These are phyloP conservation scores for Sarcodon aspratus DNA, from an alignment of 768 basidiomycete genomes.

Conservation along the genomic window DNA sequence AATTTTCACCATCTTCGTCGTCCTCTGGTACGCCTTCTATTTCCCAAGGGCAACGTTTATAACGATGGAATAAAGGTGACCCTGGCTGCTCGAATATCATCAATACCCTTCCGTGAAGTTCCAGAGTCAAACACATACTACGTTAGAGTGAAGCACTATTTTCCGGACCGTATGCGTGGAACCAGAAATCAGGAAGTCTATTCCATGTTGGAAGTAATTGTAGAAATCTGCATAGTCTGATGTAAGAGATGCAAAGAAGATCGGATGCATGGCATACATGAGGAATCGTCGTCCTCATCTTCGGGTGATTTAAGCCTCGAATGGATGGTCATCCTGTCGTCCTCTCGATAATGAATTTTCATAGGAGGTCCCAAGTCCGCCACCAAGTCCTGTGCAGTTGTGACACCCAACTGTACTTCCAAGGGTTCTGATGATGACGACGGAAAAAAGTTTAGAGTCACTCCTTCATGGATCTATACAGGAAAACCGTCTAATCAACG, in stretches of 20 bases:
- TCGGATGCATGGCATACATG: conserved; percentile 26
- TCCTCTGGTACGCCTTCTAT: conserved; percentile 73
- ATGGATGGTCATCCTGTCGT: conserved; percentile 81
- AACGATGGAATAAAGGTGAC: conserved; percentile 79
- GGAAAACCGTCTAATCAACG: conserved; percentile 1
- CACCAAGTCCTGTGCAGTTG: conserved; percentile 73
- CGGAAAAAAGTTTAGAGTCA: conserved; percentile 59
- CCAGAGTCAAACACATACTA: conserved; percentile 31
- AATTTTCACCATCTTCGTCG: conserved; percentile 60
- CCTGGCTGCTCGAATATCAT: conserved; percentile 48
- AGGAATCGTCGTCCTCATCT: conserved; percentile 38
- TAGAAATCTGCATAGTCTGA: conserved; percentile 56
- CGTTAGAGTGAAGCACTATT: conserved; percentile 80
- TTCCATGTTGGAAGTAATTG: conserved; percentile 87
- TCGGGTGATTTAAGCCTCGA: conserved; percentile 26
- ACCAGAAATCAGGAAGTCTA: conserved; percentile 78
- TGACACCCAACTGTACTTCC: conserved; percentile 56
- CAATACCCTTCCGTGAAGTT: not conserved
- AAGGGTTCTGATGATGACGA: conserved; percentile 33
- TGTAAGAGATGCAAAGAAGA: not conserved
- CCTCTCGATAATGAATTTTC: conserved; percentile 77
- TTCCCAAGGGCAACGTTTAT: conserved; percentile 89
- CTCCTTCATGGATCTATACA: conserved; percentile 59
- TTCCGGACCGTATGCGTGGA: conserved; percentile 67
- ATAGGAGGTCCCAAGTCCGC: conserved; percentile 73